Base-by-base conservation (phyloP, 2,329 filamentous ascomycete species). In the Fusarium sororula region DNA sequence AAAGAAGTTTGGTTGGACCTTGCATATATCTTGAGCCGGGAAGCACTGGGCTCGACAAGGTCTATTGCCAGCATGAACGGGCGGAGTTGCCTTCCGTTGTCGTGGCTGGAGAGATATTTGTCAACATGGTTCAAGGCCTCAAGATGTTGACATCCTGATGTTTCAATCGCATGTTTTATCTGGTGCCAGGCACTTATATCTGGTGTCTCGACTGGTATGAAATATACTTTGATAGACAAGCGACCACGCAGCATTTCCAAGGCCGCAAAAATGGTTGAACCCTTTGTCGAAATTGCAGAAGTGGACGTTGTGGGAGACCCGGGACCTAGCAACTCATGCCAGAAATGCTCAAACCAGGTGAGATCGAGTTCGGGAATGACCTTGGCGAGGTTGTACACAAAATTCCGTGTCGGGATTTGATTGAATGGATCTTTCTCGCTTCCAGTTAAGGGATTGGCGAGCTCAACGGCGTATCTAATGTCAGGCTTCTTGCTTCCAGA, bases 51-150 rank as follows among this genome's bases (percentile, higher is more conserved):
- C 6, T 17, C 24, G 14, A 63, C 54, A 24, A 45, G 48, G 14
- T 63, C 54, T 28, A 63, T 63, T 18, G 42, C 61, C 12, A 50
- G 12, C 61, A 63, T 63, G 54, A 63, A 63, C 18, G 61, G 61
- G 6, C 15, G 44, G 5, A 59, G 35, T 5, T 28, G 12, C 7
- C 4, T 26, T 12, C 61, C 61, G 11, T 41, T n/a, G 1, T 59
- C 14, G 20, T 50, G 18, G 6, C n/a, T n/a, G 10, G 28, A 37
- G 12, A 59, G 28, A 18, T 41, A 63, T n/a, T 28, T 18, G 5
- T 63, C 42, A n/a, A 59, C 26, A 13, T 35, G 6, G 2, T 59
- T 5, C 15, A 59, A 30, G 11, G 61, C 28, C 24, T 50, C 54
- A 8, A 50, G 15, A 17, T 22, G 37, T n/a, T 20, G 14, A 20